Evolutionary conservation across 2,329 filamentous ascomycete species (phyloP).

Genomic region (Fusarium udum): DNA sequence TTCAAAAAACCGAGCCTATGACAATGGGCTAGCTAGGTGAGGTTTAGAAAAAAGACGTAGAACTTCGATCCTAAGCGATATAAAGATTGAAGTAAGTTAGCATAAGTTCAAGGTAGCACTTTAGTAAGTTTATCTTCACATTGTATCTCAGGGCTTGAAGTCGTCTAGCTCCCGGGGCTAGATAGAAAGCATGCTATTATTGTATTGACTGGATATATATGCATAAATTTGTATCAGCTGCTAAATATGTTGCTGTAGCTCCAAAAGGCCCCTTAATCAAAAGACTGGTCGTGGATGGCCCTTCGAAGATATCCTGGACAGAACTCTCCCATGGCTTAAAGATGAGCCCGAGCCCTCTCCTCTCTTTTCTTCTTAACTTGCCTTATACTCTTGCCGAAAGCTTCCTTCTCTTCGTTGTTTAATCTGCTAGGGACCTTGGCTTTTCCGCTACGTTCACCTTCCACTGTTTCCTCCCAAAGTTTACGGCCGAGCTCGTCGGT

Average conservation of each 20-base stretch:
- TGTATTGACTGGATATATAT: constrained; percentile 10
- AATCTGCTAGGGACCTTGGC: constrained; percentile 54
- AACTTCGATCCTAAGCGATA: background rate
- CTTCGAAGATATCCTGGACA: constrained; percentile 16
- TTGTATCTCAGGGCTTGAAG: background rate
- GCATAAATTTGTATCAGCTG: constrained; percentile 9
- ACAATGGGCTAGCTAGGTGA: background rate
- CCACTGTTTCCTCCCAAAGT: constrained; percentile 70
- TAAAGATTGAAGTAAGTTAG: background rate
- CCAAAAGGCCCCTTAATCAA: background rate
- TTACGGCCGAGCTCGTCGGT: constrained; percentile 76
- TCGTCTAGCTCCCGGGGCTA: background rate
- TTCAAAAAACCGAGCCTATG: constrained; percentile 14
- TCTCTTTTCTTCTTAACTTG: constrained; percentile 60
- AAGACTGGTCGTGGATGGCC: background rate
- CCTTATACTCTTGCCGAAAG: constrained; percentile 54
- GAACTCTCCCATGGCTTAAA: constrained; percentile 48
- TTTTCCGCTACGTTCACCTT: constrained; percentile 49
- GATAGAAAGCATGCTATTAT: background rate
- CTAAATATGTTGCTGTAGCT: background rate
- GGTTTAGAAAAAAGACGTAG: background rate
- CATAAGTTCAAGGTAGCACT: background rate
- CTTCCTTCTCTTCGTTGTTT: constrained; percentile 60
- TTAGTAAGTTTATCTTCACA: background rate
- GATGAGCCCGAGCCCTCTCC: constrained; percentile 60